These are phyloP conservation scores for Boletellus emodensis DNA, from an alignment of 768 basidiomycete species.

Conservation along the genomic window DNA sequence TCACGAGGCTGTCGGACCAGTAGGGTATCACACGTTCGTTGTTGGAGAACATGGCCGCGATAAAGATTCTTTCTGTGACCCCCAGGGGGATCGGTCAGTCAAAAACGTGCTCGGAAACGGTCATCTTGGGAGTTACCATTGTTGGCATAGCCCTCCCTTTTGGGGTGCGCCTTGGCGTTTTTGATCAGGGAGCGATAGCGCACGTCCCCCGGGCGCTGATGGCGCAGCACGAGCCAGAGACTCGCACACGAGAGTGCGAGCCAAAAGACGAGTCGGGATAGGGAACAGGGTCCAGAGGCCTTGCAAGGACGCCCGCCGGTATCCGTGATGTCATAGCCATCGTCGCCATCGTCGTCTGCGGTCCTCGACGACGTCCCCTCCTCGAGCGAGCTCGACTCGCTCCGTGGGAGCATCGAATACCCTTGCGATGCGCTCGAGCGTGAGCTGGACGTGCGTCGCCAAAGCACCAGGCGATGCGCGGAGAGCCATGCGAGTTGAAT, in stretches of 20 bases:
- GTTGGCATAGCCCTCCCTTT: constrained; percentile 12
- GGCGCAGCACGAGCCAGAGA: constrained; percentile 4
- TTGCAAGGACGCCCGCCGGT: neutral
- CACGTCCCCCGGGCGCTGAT: constrained; percentile 5
- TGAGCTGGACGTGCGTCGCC: neutral
- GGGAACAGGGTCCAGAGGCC: neutral
- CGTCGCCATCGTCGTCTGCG: neutral
- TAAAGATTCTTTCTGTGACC: constrained; percentile 14
- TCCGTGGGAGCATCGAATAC: constrained; percentile 10
- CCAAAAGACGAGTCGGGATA: constrained; percentile 4
- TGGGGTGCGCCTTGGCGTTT: constrained; percentile 10
- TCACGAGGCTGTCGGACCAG: constrained; percentile 35
- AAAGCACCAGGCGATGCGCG: neutral
- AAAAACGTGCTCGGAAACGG: no score
- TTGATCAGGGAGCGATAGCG: constrained; percentile 14
- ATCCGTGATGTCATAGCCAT: neutral
- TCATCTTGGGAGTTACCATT: constrained; percentile 3
- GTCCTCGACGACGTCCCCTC: neutral
- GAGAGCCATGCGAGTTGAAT: constrained; percentile 9
- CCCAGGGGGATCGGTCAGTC: no score
- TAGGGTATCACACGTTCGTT: constrained; percentile 37
- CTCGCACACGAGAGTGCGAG: neutral
- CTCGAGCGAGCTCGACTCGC: constrained; percentile 6
- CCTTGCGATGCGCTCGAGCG: neutral
- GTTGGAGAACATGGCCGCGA: constrained; percentile 37